Conservation (phyloP, 2,329 filamentous ascomycete species). For the Penicillium sp. region DNA sequence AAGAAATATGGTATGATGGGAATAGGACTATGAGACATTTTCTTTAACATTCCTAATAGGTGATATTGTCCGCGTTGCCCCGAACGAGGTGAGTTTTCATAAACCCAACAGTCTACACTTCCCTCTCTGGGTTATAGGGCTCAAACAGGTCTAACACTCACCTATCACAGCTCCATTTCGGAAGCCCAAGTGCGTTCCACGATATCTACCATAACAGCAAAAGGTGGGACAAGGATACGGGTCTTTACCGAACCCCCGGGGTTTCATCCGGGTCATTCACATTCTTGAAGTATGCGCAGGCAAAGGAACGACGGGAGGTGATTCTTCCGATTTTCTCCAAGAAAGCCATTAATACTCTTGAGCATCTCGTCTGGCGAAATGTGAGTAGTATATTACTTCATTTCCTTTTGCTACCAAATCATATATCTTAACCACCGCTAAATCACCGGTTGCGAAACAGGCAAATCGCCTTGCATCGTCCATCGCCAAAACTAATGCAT, state of each 20-base stretch:
- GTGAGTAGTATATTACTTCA: neutral
- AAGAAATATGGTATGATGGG: neutral
- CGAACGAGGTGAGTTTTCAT: neutral
- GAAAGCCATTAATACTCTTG: slow-evolving; percentile 7
- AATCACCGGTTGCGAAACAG: neutral
- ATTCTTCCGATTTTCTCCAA: slow-evolving; percentile 12
- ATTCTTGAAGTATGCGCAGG: slow-evolving; percentile 11
- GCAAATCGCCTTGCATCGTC: neutral
- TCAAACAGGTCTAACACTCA: neutral
- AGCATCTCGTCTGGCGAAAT: slow-evolving; percentile 12
- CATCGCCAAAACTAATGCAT: neutral
- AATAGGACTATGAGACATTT: neutral
- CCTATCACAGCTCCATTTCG: slow-evolving; percentile 8
- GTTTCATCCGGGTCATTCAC: slow-evolving; percentile 9
- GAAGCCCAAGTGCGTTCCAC: slow-evolving; percentile 9
- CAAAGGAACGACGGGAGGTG: slow-evolving; percentile 11
- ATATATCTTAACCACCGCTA: neutral
- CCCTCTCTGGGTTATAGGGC: neutral
- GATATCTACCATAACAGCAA: slow-evolving; percentile 13
- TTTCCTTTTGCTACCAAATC: neutral
- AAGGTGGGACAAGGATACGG: slow-evolving; percentile 13
- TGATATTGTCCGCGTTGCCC: slow-evolving; percentile 1
- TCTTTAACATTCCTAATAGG: neutral
- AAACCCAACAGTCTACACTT: neutral
- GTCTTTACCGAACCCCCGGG: slow-evolving; percentile 11